phyloP scores from a whole-genome alignment of 345 rosid genomes.

The Euphorbia peplus region DNA sequence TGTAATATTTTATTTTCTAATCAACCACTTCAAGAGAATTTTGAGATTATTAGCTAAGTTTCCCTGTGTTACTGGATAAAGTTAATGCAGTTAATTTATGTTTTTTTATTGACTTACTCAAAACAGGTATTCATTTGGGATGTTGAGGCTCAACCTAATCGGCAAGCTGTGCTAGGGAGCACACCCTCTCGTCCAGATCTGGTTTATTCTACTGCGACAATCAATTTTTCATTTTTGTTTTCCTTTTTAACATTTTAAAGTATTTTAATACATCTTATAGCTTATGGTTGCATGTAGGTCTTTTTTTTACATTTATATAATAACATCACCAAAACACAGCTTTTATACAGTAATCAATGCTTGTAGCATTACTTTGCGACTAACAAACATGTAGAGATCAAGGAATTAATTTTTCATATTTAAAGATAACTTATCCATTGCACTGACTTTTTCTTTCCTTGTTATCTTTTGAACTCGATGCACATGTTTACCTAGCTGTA shows the following conservation, averaged over 20 bases:
- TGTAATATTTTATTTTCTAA: constrained; percentile 31
- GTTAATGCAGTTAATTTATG: neutral
- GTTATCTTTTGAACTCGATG: constrained; percentile 6
- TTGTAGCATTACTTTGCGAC: constrained; percentile 8
- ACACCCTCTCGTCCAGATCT: constrained; percentile 52
- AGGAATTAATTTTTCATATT: neutral
- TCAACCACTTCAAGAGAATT: neutral
- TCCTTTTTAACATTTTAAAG: neutral
- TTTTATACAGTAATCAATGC: neutral
- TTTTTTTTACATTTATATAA: neutral
- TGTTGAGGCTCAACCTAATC: constrained; percentile 61
- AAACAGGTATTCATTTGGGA: constrained; percentile 65
- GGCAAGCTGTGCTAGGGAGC: constrained; percentile 52
- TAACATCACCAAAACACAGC: neutral
- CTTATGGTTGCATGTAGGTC: neutral
- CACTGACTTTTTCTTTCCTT: neutral
- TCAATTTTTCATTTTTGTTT: neutral
- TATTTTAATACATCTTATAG: neutral
- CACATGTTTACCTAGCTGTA: constrained; percentile 17
- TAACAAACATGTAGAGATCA: constrained; percentile 5
- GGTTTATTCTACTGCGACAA: constrained; percentile 25
- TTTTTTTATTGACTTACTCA: neutral
- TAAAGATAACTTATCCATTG: neutral
- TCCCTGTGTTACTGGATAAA: constrained; percentile 2
- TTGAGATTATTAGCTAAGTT: neutral